Percentiles rank a stretch among this genome's conserved stretches.
Conservation (phyloP, 345 rosid genomes). For the Heritiera fomes region DNA sequence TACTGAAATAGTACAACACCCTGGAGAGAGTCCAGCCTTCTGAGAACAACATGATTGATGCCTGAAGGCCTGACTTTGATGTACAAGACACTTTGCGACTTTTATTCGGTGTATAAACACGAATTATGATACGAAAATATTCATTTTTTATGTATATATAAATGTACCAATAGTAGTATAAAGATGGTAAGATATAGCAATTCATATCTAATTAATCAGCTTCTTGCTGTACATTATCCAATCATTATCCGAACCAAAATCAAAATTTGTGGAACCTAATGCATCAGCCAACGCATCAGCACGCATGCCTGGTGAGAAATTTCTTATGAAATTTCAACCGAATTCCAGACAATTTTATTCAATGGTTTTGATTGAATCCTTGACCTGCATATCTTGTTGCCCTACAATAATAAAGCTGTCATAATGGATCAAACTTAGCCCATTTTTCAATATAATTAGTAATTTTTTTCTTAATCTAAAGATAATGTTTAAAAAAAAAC, state of each 20-base stretch:
- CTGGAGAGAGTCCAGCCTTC: not conserved
- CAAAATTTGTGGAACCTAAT: not conserved
- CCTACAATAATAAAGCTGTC: not conserved
- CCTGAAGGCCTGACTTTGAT: not conserved
- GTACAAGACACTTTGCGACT: too few relatives aligned
- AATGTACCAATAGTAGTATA: too few relatives aligned
- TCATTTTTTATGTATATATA: too few relatives aligned
- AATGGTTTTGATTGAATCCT: slow-evolving; percentile 13
- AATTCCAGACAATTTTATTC: not conserved
- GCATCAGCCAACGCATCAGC: not conserved
- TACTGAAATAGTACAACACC: not conserved
- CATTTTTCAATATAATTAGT: too few relatives aligned
- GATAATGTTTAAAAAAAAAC: too few relatives aligned
- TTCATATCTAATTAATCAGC: not conserved
- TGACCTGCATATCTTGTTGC: not conserved
- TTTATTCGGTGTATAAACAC: too few relatives aligned
- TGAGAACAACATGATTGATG: not conserved
- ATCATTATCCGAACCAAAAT: not conserved
- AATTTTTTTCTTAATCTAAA: too few relatives aligned
- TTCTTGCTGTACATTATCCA: too few relatives aligned
- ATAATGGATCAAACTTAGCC: too few relatives aligned
- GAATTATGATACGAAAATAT: too few relatives aligned
- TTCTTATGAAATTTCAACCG: not conserved
- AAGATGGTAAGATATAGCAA: too few relatives aligned
- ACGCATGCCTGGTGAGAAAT: not conserved